phyloP scores from a whole-genome alignment of 2,329 filamentous ascomycete genomes.

The Penicillium sp. region DNA sequence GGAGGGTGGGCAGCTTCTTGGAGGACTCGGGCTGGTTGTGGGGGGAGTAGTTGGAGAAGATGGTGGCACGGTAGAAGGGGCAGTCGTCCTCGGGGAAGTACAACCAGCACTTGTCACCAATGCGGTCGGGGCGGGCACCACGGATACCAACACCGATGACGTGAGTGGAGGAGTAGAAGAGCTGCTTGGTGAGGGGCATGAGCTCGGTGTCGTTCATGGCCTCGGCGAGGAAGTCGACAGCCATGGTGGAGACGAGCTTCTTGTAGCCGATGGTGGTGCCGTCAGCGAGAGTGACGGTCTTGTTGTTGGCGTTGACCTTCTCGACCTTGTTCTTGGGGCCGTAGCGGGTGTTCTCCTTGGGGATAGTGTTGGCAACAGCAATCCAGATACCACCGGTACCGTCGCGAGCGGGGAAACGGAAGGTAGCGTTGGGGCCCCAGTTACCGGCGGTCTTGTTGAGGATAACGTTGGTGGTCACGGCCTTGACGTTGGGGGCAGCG shows the following conservation, averaged over 20 bases:
- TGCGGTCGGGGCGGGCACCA: slow-evolving; percentile 86
- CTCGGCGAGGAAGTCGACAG: slow-evolving; percentile 84
- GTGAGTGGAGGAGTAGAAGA: slow-evolving; percentile 97
- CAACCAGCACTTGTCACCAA: slow-evolving; percentile 99
- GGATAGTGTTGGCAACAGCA: slow-evolving; percentile 88
- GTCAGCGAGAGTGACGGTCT: slow-evolving; percentile 78
- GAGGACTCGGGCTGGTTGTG: slow-evolving; percentile 89
- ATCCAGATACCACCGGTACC: slow-evolving; percentile 99
- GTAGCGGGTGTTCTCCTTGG: slow-evolving; percentile 87
- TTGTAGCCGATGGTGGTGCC: slow-evolving; percentile 88
- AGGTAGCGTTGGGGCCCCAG: slow-evolving; percentile 98
- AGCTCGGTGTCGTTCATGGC: slow-evolving; percentile 87
- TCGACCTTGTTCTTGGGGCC: slow-evolving; percentile 81
- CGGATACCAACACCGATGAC: slow-evolving; percentile 95
- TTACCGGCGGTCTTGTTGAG: slow-evolving; percentile 93
- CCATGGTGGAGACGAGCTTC: slow-evolving; percentile 95
- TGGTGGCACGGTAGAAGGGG: slow-evolving; percentile 98
- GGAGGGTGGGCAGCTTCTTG: slow-evolving; percentile 80
- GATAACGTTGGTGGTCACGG: slow-evolving; percentile 89
- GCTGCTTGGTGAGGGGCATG: slow-evolving; percentile 77
- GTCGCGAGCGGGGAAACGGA: slow-evolving; percentile 94
- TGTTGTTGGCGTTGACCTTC: slow-evolving; percentile 83
- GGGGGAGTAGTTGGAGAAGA: slow-evolving; percentile 99
- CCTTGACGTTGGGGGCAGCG: slow-evolving; percentile 93
- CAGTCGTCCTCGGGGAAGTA: slow-evolving; percentile 99